Base-by-base conservation (phyloP, 2,329 filamentous ascomycete genomes). In the Alternaria burnsii region DNA sequence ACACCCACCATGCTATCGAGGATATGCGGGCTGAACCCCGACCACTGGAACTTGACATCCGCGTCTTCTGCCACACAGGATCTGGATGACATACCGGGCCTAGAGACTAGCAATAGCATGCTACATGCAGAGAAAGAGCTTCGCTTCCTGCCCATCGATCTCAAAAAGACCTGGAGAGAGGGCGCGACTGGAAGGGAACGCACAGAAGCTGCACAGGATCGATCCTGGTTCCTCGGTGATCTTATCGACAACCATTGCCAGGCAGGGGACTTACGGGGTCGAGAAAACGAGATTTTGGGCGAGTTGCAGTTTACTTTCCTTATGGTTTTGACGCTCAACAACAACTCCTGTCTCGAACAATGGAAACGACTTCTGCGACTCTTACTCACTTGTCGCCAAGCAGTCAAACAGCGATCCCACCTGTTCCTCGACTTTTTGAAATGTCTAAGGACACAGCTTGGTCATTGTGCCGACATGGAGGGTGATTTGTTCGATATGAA, bases 291-390 rank as follows among this genome's bases (percentile, higher is more conserved):
- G 52, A 73, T 80, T 12, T 72, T 89, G 14, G 88, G 86, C 16
- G 88, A 89, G 68, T 69, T 89, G 55, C 86, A 89, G 65, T 87
- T 89, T 68, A 82, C 82, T 32, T 89, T 89, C 67, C 74, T 89
- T 10, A 88, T 87, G 84, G 81, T 87, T 2, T 70, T 89, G 59
- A 88, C 86, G 5, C 78, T 89, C 63, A 88, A 88, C 79, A 90
- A 89, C 71, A 88, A 86, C 71, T 88, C 87, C 2, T 89, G 87
- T 68, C 77, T 89, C 4, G 86, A 89, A 71, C 87, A 89, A 71
- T 90, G 88, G 88, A 88, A 87, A 70, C 78, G 88, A 38, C 66
- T 89, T 11, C 75, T 89, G 10, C 77, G 78, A 1, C 75, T 90
- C 24, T 76, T 88, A 8, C 78, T 89, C 51, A 89, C 87, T 0